phyloP scores from a whole-genome alignment of 108 stramenopile genomes.

The Heterococcus sp. region DNA sequence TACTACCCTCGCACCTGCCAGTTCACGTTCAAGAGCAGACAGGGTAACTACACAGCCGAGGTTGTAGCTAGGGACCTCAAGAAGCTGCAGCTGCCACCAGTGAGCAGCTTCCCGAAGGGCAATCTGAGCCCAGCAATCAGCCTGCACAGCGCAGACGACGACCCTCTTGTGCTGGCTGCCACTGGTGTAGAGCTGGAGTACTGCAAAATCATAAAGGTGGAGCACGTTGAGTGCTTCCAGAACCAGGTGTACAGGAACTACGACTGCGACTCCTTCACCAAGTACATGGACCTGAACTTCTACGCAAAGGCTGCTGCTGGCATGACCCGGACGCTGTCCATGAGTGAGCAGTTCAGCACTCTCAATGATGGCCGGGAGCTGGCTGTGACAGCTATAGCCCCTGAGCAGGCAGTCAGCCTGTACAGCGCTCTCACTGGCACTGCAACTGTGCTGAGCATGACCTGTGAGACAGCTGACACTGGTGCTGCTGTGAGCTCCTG shows the following conservation, averaged over 20 bases:
- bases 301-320: neutral
- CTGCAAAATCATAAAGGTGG: neutral
- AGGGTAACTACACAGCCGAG: no score
- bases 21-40: neutral
- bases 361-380: neutral
- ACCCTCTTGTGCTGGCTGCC: no score
- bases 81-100: no score
- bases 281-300: neutral
- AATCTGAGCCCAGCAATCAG: no score
- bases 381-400: neutral
- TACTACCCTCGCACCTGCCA: neutral
- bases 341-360: neutral
- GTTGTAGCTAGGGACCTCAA: no score
- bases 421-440: neutral
- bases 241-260: neutral
- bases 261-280: neutral
- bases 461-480: neutral
- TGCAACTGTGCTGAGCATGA: neutral
- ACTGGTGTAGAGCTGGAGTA: neutral
- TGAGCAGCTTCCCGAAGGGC: no score
- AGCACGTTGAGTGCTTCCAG: neutral
- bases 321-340: neutral
- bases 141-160: no score
- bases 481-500: neutral
- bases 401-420: neutral